Percentiles rank a stretch among this genome's conserved stretches.
Conservation (phyloP, 306 rosid genomes). For the Nissolia schottii region DNA sequence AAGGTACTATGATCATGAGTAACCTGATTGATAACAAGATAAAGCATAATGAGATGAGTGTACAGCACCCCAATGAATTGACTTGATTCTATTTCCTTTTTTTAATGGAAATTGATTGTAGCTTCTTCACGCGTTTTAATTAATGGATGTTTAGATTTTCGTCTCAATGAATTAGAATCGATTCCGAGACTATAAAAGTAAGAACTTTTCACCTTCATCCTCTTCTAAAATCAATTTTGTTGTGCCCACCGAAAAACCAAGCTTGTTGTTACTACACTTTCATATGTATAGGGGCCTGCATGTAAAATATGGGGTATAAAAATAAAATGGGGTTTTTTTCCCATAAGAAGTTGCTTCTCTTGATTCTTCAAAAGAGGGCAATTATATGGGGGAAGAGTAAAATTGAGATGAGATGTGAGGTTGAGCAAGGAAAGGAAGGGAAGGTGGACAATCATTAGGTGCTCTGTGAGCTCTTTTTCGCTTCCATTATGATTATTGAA, state of each 20-base stretch:
- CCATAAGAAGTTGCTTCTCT: conserved; percentile 7
- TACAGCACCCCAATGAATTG: conserved; percentile 28
- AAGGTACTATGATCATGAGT: conserved; percentile 15
- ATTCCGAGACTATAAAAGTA: too few species aligned
- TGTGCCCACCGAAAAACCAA: too few species aligned
- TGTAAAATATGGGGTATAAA: neutral
- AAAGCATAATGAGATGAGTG: conserved; percentile 32
- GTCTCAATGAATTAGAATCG: too few species aligned
- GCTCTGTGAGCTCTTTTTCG: conserved; percentile 1
- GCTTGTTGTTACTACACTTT: neutral
- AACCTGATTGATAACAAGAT: conserved; percentile 11
- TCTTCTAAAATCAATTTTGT: too few species aligned
- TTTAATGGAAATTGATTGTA: neutral
- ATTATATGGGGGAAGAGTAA: conserved; percentile 1
- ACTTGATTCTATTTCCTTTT: conserved; percentile 15
- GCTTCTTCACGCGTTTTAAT: neutral
- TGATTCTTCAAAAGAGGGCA: conserved; percentile 24
- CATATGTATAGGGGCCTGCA: neutral
- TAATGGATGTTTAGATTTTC: too few species aligned
- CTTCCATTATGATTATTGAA: conserved; percentile 31
- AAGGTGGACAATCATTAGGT: conserved; percentile 37
- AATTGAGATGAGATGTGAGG: conserved; percentile 5
- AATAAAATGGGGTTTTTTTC: neutral
- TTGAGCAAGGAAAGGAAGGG: conserved; percentile 8
- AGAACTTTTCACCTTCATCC: too few species aligned